A percentile compares a stretch with the other conserved stretches of the same genome.
Conservation (phyloP, 106 monocot genomes). For the Posidonia australis region DNA sequence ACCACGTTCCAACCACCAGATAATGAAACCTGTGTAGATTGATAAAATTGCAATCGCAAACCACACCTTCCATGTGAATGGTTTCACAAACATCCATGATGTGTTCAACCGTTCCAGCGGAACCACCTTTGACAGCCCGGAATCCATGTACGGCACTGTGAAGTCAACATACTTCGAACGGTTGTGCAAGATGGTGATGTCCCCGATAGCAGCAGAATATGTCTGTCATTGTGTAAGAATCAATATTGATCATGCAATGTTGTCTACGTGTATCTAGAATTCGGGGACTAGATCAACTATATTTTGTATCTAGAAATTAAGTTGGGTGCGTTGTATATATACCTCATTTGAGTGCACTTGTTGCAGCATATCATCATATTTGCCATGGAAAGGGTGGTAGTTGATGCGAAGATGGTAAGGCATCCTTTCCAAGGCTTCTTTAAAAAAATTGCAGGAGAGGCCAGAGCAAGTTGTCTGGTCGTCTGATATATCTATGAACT, state of each 20-base stretch:
- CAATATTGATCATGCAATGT: too few species aligned
- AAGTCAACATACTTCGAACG: conserved; percentile 18
- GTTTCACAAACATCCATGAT: conserved; percentile 17
- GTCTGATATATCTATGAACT: conserved; percentile 8
- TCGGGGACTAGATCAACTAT: too few species aligned
- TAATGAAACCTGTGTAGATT: conserved; percentile 7
- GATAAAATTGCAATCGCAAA: neutral
- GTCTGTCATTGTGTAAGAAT: too few species aligned
- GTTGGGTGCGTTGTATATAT: too few species aligned
- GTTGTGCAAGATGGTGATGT: conserved; percentile 8
- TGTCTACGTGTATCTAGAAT: too few species aligned
- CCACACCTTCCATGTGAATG: conserved; percentile 20
- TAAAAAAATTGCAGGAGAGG: conserved; percentile 18
- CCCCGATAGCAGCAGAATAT: conserved; percentile 2
- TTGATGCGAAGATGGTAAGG: conserved; percentile 9
- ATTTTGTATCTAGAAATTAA: too few species aligned
- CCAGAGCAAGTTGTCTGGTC: neutral
- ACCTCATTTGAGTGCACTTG: conserved; percentile 11
- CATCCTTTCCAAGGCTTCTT: neutral
- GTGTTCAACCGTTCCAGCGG: neutral
- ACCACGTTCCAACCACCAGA: conserved; percentile 15
- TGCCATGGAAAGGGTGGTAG: neutral
- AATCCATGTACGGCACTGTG: conserved; percentile 16
- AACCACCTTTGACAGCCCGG: conserved; percentile 20
- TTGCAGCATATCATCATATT: conserved; percentile 13